Conservation (phyloP, 305 asterid genomes). For the Solanum aculeatissimum region DNA sequence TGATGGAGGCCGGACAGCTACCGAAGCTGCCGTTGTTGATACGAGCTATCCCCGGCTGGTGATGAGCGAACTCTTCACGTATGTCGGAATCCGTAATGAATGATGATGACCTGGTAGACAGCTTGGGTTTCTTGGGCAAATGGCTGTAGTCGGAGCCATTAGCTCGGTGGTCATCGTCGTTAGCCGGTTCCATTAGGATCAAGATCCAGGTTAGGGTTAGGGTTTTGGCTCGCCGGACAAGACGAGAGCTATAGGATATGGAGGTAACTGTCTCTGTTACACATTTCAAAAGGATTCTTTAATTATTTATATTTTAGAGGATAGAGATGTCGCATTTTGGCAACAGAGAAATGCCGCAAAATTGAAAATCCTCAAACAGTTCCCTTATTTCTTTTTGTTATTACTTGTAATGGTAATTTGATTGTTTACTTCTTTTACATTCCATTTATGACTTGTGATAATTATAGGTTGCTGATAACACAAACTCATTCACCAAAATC, state of each 20-base stretch:
- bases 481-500: not conserved
- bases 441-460: not conserved
- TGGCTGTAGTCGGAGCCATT: constrained; percentile 3
- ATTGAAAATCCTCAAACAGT: not conserved
- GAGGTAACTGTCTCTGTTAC: not conserved
- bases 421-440: not conserved
- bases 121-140: constrained; percentile 46
- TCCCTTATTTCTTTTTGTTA: not conserved
- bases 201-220: constrained; percentile 2
- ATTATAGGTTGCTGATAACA: not conserved
- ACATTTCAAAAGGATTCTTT: not conserved
- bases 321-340: not conserved
- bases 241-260: not conserved
- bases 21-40: constrained; percentile 94
- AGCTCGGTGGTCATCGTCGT: constrained; percentile 27
- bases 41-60: constrained; percentile 59
- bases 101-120: constrained; percentile 13
- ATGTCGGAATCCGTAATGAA: constrained; percentile 51
- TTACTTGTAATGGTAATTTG: not conserved
- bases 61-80: constrained; percentile 64
- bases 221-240: not conserved
- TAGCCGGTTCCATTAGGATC: constrained; percentile 10
- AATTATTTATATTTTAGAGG: not conserved
- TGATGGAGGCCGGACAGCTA: constrained; percentile 84
- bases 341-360: not conserved